phyloP scores from a whole-genome alignment of 1,139 yeast genomes.

The Candida tunisiensis region DNA sequence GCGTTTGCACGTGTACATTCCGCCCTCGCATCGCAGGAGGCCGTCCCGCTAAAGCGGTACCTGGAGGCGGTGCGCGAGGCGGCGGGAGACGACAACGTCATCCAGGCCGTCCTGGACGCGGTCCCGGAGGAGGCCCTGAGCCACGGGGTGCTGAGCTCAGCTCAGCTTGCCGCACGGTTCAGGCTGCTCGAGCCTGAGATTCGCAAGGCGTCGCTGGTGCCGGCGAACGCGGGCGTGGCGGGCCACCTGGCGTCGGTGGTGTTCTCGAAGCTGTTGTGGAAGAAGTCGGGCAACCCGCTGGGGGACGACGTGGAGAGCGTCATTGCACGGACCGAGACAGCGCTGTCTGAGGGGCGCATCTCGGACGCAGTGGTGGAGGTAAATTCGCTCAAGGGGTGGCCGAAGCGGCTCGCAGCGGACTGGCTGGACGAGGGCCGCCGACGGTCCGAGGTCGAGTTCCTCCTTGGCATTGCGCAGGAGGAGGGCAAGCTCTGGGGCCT shows the following conservation, averaged over 20 bases:
- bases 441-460: slow-evolving; percentile 74
- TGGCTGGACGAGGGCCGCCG: slow-evolving; percentile 85
- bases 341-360: slow-evolving; percentile 60
- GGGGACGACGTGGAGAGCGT: slow-evolving; percentile 83
- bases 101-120: slow-evolving; percentile 25
- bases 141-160: slow-evolving; percentile 36
- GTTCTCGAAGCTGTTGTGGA: slow-evolving; percentile 58
- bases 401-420: slow-evolving; percentile 75
- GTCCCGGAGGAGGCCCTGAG: slow-evolving; percentile 33
- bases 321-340: slow-evolving; percentile 69
- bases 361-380: slow-evolving; percentile 89
- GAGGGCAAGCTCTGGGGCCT: slow-evolving; percentile 23
- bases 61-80: slow-evolving; percentile 20
- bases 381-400: slow-evolving; percentile 83
- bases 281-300: slow-evolving; percentile 45
- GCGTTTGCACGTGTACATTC: slow-evolving; percentile 38
- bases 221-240: slow-evolving; percentile 89
- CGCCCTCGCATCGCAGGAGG: slow-evolving; percentile 22
- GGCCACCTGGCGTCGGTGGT: slow-evolving; percentile 75
- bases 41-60: slow-evolving; percentile 20
- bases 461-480: slow-evolving; percentile 46
- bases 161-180: slow-evolving; percentile 50
- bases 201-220: slow-evolving; percentile 73
- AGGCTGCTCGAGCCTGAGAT: slow-evolving; percentile 69
- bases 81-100: slow-evolving; percentile 32